phyloP scores from a whole-genome alignment of 495 filamentous ascomycete species.

The Penicillium paradoxum region DNA sequence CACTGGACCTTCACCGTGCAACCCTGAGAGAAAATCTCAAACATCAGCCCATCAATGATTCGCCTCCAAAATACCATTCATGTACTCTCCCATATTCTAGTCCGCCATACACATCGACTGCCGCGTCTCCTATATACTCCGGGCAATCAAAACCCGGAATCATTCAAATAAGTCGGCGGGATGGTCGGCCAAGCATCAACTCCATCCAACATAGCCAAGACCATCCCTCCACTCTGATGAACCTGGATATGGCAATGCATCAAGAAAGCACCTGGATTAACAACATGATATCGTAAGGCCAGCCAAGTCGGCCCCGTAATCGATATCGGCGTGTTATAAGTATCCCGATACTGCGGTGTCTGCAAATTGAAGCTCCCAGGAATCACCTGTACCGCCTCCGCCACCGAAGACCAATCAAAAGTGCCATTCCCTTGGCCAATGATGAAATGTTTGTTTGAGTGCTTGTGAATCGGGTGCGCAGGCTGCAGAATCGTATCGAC shows the following conservation, averaged over 20 bases:
- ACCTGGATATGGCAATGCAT: conserved; percentile 59
- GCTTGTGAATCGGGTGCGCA: conserved; percentile 58
- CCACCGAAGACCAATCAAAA: conserved; percentile 49
- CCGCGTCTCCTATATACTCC: background rate
- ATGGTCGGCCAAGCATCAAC: conserved; percentile 51
- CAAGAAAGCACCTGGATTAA: conserved; percentile 54
- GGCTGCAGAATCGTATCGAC: conserved; percentile 30
- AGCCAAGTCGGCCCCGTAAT: conserved; percentile 42
- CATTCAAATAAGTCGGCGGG: conserved; percentile 23
- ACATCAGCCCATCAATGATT: too few species aligned
- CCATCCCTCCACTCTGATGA: conserved; percentile 55
- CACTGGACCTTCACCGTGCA: too few species aligned
- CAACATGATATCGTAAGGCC: conserved; percentile 52
- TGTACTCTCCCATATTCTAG: background rate
- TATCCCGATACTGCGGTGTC: conserved; percentile 50
- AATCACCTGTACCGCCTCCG: conserved; percentile 42
- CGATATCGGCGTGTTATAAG: conserved; percentile 36
- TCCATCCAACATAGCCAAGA: conserved; percentile 51
- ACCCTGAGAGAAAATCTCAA: too few species aligned
- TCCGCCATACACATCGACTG: background rate
- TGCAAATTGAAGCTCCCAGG: conserved; percentile 51
- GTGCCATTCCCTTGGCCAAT: conserved; percentile 47
- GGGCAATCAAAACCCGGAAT: conserved; percentile 20
- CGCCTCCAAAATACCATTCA: background rate
- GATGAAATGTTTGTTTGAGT: conserved; percentile 55